Evolutionary conservation across 2,329 filamentous ascomycete genomes (phyloP).

Genomic region (Neospermospora avenae): DNA sequence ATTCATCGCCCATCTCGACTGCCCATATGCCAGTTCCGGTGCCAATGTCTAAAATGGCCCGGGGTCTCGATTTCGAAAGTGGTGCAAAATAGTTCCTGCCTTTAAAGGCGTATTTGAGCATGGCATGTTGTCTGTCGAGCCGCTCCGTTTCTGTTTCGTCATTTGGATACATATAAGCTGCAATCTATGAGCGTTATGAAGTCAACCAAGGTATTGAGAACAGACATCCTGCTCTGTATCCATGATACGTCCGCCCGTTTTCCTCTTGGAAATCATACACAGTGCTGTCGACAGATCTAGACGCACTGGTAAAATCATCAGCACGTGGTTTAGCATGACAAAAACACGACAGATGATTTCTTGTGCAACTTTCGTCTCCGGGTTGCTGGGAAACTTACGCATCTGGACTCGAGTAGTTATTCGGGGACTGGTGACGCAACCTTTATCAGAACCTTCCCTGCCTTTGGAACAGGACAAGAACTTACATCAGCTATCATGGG

Average conservation of each 20-base stretch:
- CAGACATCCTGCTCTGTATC: conserved; percentile 22
- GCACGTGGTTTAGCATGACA: not conserved
- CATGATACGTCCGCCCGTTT: conserved; percentile 32
- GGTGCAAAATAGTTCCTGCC: conserved; percentile 43
- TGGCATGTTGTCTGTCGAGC: conserved; percentile 47
- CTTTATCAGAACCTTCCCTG: conserved; percentile 9
- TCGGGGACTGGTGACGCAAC: conserved; percentile 13
- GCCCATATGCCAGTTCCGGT: conserved; percentile 61
- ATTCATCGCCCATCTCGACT: conserved; percentile 57
- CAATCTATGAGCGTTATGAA: not conserved
- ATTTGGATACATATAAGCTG: conserved; percentile 41
- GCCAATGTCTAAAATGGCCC: conserved; percentile 39
- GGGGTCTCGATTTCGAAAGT: conserved; percentile 37
- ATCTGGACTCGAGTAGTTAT: conserved; percentile 18
- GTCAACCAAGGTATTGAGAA: too few species aligned
- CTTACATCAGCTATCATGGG: conserved; percentile 28
- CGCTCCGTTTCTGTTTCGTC: conserved; percentile 48
- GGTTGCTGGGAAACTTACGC: conserved; percentile 23
- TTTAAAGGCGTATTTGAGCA: conserved; percentile 38
- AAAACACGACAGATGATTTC: conserved; percentile 6
- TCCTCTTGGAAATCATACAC: conserved; percentile 27
- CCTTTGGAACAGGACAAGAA: not conserved
- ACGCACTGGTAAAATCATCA: conserved; percentile 10
- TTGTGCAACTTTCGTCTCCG: conserved; percentile 23
- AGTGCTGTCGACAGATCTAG: conserved; percentile 12